Conservation (phyloP, 1,284 basidiomycete species). For the Volvariella volvacea region DNA sequence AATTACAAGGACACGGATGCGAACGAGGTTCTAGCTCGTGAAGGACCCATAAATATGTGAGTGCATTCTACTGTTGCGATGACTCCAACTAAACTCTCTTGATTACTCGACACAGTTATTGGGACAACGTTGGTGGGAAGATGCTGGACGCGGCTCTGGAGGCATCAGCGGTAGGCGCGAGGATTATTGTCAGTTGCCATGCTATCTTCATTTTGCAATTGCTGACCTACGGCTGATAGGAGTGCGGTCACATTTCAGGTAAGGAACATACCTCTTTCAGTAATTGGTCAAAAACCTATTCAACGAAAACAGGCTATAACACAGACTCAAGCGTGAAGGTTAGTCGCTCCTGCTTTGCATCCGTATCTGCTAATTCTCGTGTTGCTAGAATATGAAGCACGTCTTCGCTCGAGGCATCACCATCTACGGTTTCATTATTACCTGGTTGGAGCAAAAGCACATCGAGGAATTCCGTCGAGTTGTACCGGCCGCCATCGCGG, state of each 20-base stretch:
- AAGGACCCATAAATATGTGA: slow-evolving; percentile 52
- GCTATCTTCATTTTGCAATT: neutral
- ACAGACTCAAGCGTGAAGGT: too few relatives aligned
- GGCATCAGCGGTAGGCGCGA: slow-evolving; percentile 40
- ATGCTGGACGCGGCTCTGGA: slow-evolving; percentile 53
- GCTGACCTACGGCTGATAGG: neutral
- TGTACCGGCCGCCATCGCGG: slow-evolving; percentile 36
- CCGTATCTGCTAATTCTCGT: too few relatives aligned
- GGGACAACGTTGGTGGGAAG: slow-evolving; percentile 52
- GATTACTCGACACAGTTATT: slow-evolving; percentile 27
- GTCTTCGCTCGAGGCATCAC: slow-evolving; percentile 44
- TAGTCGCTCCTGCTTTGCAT: too few relatives aligned
- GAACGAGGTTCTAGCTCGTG: slow-evolving; percentile 44
- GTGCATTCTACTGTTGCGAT: slow-evolving; percentile 10
- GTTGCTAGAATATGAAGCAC: slow-evolving; percentile 17
- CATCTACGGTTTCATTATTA: slow-evolving; percentile 49
- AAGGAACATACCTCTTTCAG: too few relatives aligned
- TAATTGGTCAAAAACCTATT: neutral
- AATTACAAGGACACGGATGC: slow-evolving; percentile 65
- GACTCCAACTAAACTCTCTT: neutral
- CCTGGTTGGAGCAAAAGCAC: slow-evolving; percentile 24
- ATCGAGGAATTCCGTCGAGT: slow-evolving; percentile 34
- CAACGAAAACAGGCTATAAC: too few relatives aligned
- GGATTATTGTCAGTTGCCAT: slow-evolving; percentile 39
- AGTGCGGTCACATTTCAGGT: neutral